Evolutionary conservation across 106 monocot species (phyloP), one percentile per base, ranked within the genome.

Genomic region (Platanthera zijinensis): DNA sequence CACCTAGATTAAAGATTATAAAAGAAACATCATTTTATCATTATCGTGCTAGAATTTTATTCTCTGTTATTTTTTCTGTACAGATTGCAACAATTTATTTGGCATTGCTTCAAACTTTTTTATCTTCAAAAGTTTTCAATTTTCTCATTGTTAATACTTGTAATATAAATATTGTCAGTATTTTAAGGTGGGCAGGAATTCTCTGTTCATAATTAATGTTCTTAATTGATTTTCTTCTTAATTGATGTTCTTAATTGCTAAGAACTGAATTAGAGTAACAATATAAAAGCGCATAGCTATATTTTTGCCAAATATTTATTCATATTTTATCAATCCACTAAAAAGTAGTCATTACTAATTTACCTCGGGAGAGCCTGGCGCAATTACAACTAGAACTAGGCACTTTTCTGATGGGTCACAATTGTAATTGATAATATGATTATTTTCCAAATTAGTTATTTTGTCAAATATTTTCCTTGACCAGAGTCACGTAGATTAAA

Each of bases 381-480:
- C 96, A 56, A 97, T 97, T 83, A 93, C 96, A 73, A 97, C 89
- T 74, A 97, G 86, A 63, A 97, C 93, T 30, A 97, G 83, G 93
- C 96, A 97, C 78, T 97, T 97, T 61, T 97, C 96, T 28, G 91
- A 78, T 15, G 96, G 96, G 62, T 97, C 96, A 82, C 96, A 97
- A 10, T 89, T 84, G 69, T 97, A 97, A 70, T 97, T 97, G 52
- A 97, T 97, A 61, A 97, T 93, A 72, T 97, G 96, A 81, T 97
- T 97, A 61, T 91, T 97, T 11, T 86, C 21, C 80, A 97, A 84
- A 81, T 97, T 97, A 75, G 93, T 81, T 57, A 91, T 89, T 85
- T 93, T 86, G 52, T 97, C 96, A 82, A 97, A 97, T 89, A 97
- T 86, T 78, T 97, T 97, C 45, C 75, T 76, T 30, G 96, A 93